Conservation (phyloP, 1,284 basidiomycete genomes). For the Pseudozyma tsukubaensis region DNA sequence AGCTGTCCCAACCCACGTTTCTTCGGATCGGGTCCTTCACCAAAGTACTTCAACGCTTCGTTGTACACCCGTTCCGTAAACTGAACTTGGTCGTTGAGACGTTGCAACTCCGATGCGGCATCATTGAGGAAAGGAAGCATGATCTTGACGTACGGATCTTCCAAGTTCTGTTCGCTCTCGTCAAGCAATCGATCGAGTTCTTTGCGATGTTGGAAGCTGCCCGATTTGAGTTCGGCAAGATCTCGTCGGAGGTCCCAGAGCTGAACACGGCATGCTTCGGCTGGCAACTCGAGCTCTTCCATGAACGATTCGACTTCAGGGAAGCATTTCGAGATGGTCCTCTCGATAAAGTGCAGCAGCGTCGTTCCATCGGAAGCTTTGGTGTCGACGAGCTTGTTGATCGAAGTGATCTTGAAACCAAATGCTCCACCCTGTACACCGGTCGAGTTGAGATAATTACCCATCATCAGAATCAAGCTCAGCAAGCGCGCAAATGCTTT, state of each 20-base stretch:
- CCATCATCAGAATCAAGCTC: slow-evolving; percentile 82
- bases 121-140: slow-evolving; percentile 68
- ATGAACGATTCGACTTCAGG: slow-evolving; percentile 87
- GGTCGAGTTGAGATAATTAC: slow-evolving; percentile 98
- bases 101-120: slow-evolving; percentile 51
- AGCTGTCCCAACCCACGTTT: slow-evolving; percentile 60
- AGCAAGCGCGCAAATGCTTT: slow-evolving; percentile 61
- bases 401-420: slow-evolving; percentile 95
- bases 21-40: slow-evolving; percentile 66
- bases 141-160: slow-evolving; percentile 66
- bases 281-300: slow-evolving; percentile 87
- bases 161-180: slow-evolving; percentile 61
- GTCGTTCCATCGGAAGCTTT: slow-evolving; percentile 88
- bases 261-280: slow-evolving; percentile 84
- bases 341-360: slow-evolving; percentile 91
- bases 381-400: slow-evolving; percentile 98
- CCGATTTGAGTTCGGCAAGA: slow-evolving; percentile 67
- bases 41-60: slow-evolving; percentile 67
- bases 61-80: slow-evolving; percentile 63
- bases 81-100: slow-evolving; percentile 65
- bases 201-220: slow-evolving; percentile 64
- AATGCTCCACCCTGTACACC: slow-evolving; percentile 97
- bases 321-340: slow-evolving; percentile 88
- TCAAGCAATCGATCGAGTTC: slow-evolving; percentile 65
- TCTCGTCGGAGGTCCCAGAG: slow-evolving; percentile 65